Evolutionary conservation across 2,329 filamentous ascomycete genomes (phyloP), one percentile per base, ranked within the genome.

Genomic region (Simplicillium aogashimaense): DNA sequence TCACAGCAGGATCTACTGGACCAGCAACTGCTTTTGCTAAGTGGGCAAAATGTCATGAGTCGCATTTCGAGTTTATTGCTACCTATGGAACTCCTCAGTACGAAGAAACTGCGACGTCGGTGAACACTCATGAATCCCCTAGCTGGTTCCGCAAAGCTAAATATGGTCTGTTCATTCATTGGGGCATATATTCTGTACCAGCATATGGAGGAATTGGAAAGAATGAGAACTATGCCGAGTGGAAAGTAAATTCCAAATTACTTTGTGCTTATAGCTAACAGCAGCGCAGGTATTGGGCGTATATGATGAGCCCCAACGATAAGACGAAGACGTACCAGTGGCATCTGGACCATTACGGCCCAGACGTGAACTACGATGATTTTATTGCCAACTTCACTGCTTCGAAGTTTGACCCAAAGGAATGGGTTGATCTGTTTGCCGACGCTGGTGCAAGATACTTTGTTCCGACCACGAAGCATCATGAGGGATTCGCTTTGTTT

Each of bases 121-220:
- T 37, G 16, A 37, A 37, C 18, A 37, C 35, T 15, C 63, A 66
- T 33, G 59, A 63, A 49, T 63, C 64, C 11, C 71, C 72, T 0
- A 56, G 62, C 4, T 77, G 74, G 74, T 78, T 67, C 46, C 61
- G 72, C 38, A 60, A 67, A 30, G 67, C 61, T 16, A 78, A 78
- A 43, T 78, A 63, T 44, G 74, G 74, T 0, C 77, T 78, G 20
- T 78, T 79, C 49, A 70, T 78, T 29, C 74, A 78, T 43, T 78
- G 74, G 70, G 73, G 74, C 1, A 58, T 66, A 0, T 78, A 75
- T 45, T 53, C 70, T 0, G 72, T 77, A 1, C 67, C 74, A 0
- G 72, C 66, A 3, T 78, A 72, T 70, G 74, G 73, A 2, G 63
- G 63, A 43, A 55, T 55, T 5, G 52, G 53, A 5, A 50, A 53